Evolutionary conservation across 257 asterid species (phyloP), one percentile per base, ranked within the genome.

Genomic region (Nicotiana knightiana): DNA sequence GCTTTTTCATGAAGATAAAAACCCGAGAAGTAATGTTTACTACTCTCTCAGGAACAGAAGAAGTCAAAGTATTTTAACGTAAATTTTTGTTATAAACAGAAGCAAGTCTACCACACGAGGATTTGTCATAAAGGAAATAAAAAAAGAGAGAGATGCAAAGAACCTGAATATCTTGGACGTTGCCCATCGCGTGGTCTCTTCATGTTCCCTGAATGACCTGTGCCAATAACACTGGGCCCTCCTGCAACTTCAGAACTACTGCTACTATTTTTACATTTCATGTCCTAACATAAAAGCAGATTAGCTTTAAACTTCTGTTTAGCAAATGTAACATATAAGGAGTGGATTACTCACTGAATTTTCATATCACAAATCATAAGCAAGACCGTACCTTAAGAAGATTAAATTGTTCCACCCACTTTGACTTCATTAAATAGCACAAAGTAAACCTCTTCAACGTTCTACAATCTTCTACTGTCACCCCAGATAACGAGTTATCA

Each of bases 381-480:
- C 57, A 61, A 79, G 53, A 46, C 65, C 94, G 77, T 80, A 93
- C 97, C 97, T 93, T 89, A 76, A 87, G 82, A 54, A 32, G 73
- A 76, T 82, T 84, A 85, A 89, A 89, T 18, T 89, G 87, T 79
- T 90, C 93, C 79, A 91, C 90, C 97, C 97, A 93, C 82, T 89
- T 90, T 3, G 95, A 92, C 83, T 92, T 91, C 21, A 85, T 76
- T 71, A 82, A 83, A 87, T 88, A 86, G 94, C 89, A 88, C 64
- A 93, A 83, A 63, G 89, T 82, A 53, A 83, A 81, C 82, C 87
- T 88, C 94, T 89, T 93, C 82, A 93, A 76, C 85, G 76, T 82
- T 85, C 85, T 83, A 82, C 91, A 85, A 65, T 92, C 97, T 79
- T 92, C 95, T 33, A 84, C 43, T 67, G 86, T 85, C 83, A 85